Conservation (phyloP, 2,329 filamentous ascomycete genomes). For the Arthrobotrys musiformis region DNA sequence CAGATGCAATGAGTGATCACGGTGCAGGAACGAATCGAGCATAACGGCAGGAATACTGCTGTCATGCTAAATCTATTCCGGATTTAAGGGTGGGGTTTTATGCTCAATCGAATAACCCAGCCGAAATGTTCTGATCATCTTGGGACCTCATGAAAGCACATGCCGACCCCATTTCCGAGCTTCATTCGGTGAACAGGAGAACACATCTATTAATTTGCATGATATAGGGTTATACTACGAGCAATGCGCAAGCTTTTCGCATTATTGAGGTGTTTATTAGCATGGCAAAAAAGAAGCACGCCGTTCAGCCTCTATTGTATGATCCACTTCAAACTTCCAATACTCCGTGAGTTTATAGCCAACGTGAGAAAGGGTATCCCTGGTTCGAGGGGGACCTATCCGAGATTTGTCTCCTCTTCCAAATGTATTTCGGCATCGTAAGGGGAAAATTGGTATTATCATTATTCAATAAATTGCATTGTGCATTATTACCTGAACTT, state of each 20-base stretch:
- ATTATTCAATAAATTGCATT: not conserved
- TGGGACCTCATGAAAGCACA: not conserved
- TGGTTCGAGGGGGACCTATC: not conserved
- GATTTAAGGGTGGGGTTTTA: constrained; percentile 2
- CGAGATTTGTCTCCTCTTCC: not conserved
- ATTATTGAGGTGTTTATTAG: not conserved
- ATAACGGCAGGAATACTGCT: too few species aligned
- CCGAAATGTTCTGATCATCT: not conserved
- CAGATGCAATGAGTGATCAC: not conserved
- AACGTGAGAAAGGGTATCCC: not conserved
- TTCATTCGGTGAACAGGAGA: not conserved
- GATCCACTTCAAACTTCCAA: constrained; percentile 3
- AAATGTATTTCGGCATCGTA: not conserved
- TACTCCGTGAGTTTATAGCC: not conserved
- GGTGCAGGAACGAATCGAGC: not conserved
- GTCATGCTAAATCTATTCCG: too few species aligned
- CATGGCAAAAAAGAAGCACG: not conserved
- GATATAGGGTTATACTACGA: not conserved
- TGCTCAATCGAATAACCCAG: too few species aligned
- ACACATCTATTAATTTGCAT: not conserved
- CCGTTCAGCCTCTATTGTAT: constrained; percentile 1
- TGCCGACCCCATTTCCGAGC: not conserved
- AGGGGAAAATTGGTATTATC: not conserved
- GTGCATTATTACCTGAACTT: constrained; percentile 9
- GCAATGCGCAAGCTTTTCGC: not conserved